Base-by-base conservation (phyloP, 2,329 filamentous ascomycete genomes). In the Cladophialophora exuberans region DNA sequence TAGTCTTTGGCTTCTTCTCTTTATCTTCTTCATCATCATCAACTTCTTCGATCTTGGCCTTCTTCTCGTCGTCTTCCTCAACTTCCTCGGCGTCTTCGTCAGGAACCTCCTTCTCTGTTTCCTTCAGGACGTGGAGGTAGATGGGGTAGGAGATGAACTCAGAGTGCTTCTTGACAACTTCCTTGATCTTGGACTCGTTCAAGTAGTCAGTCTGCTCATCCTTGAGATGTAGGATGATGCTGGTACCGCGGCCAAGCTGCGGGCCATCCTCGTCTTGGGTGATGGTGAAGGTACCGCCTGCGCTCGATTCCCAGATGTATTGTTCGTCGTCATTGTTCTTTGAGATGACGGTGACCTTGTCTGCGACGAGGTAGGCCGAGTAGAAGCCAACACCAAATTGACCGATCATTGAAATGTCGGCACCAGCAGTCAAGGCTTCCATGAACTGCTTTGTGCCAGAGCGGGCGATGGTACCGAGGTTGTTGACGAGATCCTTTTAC, bases 311-410 rank as follows among this genome's bases (percentile, higher is more conserved):
- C 94, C 94, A 99, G 78, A 97, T 81, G 85, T 99, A 99, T 83
- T 99, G 94, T 84, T 99, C 94, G 72, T 99, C 94, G 79, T 99
- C 94, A 75, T 99, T 99, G 89, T 97, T 83, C 86, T 97, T 99
- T 71, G 94, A 97, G 77, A 96, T 72, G 74, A 99, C 92, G 66
- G 87, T 91, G 69, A 99, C 94, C 70, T 86, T 86, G 84, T 99
- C 94, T 75, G 94, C 94, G 67, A 99, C 94, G 58, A 99, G 91
- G 85, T 99, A 99, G 73, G 94, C 94, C 61, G 94, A 97, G 87
- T 99, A 99, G 90, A 99, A 99, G 88, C 94, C 94, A 70, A 99
- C 94, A 95, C 94, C 94, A 77, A 99, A 99, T 82, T 99, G 94
- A 73, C 94, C 94, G 76, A 99, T 99, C 94, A 99, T 97, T 80